Base-by-base conservation (phyloP, 495 filamentous ascomycete species). In the Annulohypoxylon moriforme region DNA sequence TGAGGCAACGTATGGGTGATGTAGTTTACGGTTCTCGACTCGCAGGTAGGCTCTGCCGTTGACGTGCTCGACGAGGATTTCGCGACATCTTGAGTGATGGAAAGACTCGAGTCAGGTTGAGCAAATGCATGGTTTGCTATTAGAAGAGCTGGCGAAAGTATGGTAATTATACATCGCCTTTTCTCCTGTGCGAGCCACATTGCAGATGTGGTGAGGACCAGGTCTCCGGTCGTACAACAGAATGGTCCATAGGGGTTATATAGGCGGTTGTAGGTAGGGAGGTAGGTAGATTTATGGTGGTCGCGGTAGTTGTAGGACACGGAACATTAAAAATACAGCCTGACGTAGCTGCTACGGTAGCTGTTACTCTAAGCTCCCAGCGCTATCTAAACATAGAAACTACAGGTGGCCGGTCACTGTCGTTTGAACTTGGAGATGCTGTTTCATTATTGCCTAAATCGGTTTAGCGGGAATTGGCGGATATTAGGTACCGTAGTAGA, bases 1-100 rank as follows among this genome's bases (percentile, higher is more conserved):
- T 94, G 92, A 52, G 92, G 91, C 38, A 94, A 80, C 8, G 87
- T 87, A 71, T 93, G 90, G 13, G 92, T 93, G 64, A 95, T 92
- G 80, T 94, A 93, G 78, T 95, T 94, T 65, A 92, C 87, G 3
- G 90, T 92, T 67, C 86, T 82, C 65, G 83, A 87, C 60, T 88
- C 86, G 80, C 92, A 94, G 13, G 86, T 77, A 3, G 69, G 72
- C n/a, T 75, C 75, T 5, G 46, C 36, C 0, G 56, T 58, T 6
- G 65, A 13, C 0, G 18, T 22, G 52, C 50, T 55, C 18, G 65
- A 65, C 33, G 56, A 16, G 14, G 65, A 18, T 14, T 64, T 65
- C 31, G 56, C 68, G 49, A 57, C 66, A 71, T 75, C 69, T 57
- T 74, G 60, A 57, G 64, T 40, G 7, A 60, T 67, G 20, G 68